Evolutionary conservation across 306 rosid species (phyloP).

Genomic region (Heteromeles arbutifolia): DNA sequence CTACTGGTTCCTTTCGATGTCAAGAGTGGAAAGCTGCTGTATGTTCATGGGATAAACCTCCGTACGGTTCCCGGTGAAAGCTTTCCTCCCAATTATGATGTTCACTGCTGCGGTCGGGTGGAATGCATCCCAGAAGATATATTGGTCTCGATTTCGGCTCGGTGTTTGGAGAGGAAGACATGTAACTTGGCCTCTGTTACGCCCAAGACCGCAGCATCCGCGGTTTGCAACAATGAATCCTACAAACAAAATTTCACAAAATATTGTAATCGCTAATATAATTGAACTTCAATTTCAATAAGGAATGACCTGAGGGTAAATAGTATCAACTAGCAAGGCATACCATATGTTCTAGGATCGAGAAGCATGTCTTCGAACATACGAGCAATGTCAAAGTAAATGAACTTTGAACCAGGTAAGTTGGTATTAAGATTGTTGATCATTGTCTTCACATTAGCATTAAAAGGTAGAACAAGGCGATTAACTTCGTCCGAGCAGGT

Average conservation of each 20-base stretch:
- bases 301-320: not conserved
- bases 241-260: constrained; percentile 5
- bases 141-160: constrained; percentile 54
- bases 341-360: constrained; percentile 62
- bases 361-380: constrained; percentile 58
- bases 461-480: constrained; percentile 61
- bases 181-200: constrained; percentile 85
- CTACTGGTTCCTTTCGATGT: not conserved
- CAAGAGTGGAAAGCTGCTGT: constrained; percentile 61
- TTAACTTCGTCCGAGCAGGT: constrained; percentile 70
- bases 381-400: constrained; percentile 37
- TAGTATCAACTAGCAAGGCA: not conserved
- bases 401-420: constrained; percentile 65
- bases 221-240: constrained; percentile 49
- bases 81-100: constrained; percentile 55
- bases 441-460: constrained; percentile 66
- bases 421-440: constrained; percentile 44
- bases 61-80: constrained; percentile 50
- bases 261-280: not conserved
- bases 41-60: constrained; percentile 56
- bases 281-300: not conserved
- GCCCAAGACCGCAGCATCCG: constrained; percentile 91
- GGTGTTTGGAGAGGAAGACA: constrained; percentile 84
- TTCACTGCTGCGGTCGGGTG: constrained; percentile 87
- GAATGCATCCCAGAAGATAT: constrained; percentile 90